Evolutionary conservation across 495 filamentous ascomycete genomes (phyloP), one percentile per base, ranked within the genome.

Genomic region (Melanomma pulvis-pyrius): DNA sequence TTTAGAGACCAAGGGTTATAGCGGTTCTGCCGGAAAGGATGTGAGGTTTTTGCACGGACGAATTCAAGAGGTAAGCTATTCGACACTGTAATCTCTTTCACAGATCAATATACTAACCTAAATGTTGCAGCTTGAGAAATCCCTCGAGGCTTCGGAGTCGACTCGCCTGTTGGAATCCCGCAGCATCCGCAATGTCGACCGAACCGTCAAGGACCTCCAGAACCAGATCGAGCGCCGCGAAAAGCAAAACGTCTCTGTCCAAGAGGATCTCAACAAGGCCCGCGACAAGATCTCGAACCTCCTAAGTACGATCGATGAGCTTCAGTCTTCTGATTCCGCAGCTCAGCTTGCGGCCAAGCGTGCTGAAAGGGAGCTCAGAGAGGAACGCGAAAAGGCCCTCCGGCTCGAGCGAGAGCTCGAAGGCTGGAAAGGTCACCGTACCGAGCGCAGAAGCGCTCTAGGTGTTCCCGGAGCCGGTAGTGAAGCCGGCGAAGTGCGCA

Each of bases 1-100:
- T 67, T 79, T 98, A 48, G 94, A 98, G 77, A 98, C 94, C 25
- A 98, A 97, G 82, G 91, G 92, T 55, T 98, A 97, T 76, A 92
- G 92, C 26, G 93, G 85, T 61, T 92, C 65, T 1, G 61, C 90
- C 48, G 96, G 92, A 72, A 91, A 97, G 63, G 94, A 98, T 76
- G 91, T 98, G 65, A 87, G 92, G 66, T 98, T 98, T 82, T 79
- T 98, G 74, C 90, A 96, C 79, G 92, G 92, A 69, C 86, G 94
- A 41, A 90, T 98, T 68, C 93, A 97, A 82, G 96, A 98, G 83
- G 93, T 97, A 84, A 82, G 83, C 69, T 52, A 26, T 19, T 44
- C 22, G 29, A 29, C 11, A n/a, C 55, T 17, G 32, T 19, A 15
- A 59, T 19, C 8, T 32, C 62, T 74, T 0, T 62, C 63, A 17